A percentile compares a stretch with the other conserved stretches of the same genome.
Conservation (phyloP, 306 rosid genomes). For the Arachis stenosperma region DNA sequence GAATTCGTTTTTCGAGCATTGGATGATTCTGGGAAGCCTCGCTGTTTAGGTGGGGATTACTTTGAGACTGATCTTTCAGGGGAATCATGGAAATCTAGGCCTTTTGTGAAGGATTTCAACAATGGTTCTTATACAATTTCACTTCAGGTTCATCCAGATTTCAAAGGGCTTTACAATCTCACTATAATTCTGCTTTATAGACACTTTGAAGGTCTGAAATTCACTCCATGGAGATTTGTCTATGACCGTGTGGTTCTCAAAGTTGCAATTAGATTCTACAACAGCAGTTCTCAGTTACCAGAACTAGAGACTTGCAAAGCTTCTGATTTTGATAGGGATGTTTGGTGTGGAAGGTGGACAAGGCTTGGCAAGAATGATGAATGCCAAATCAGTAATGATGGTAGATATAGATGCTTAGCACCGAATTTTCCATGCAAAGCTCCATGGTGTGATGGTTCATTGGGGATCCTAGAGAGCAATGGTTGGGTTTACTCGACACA, state of each 20-base stretch:
- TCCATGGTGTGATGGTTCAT: conserved; percentile 87
- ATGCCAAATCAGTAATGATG: conserved; percentile 69
- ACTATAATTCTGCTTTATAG: conserved; percentile 70
- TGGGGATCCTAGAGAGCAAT: conserved; percentile 84
- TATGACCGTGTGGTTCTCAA: conserved; percentile 55
- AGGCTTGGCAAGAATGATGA: conserved; percentile 73
- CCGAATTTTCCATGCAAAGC: conserved; percentile 64
- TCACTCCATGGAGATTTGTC: conserved; percentile 67
- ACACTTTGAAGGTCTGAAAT: conserved; percentile 77
- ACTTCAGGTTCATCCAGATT: conserved; percentile 84
- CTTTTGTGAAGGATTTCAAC: conserved; percentile 72
- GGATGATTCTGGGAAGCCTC: conserved; percentile 66
- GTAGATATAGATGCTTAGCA: conserved; percentile 71
- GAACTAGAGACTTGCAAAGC: conserved; percentile 55
- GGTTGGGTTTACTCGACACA: conserved; percentile 98
- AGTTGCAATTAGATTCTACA: conserved; percentile 58
- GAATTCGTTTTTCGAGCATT: conserved; percentile 71
- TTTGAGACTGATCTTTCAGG: conserved; percentile 91
- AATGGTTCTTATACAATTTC: conserved; percentile 78
- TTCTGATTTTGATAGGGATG: conserved; percentile 66
- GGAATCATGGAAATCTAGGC: conserved; percentile 87
- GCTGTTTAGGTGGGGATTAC: conserved; percentile 91
- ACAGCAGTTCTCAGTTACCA: conserved; percentile 51
- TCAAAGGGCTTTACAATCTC: conserved; percentile 64
- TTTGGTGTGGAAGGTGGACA: conserved; percentile 95